Base-by-base conservation (phyloP, 2,329 filamentous ascomycete species). In the Trichoderma asperellum region DNA sequence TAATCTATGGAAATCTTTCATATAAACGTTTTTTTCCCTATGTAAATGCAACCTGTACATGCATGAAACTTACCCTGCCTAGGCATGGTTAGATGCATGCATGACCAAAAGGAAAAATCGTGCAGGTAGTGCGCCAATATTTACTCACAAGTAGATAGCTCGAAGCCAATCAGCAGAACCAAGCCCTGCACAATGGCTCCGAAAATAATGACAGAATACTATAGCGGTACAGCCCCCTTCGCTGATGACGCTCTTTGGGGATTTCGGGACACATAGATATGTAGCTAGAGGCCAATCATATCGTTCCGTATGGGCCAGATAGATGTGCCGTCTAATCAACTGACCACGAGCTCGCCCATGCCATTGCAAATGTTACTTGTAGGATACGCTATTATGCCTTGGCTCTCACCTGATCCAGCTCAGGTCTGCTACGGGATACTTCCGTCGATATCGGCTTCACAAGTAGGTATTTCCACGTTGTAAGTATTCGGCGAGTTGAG, bases 201-300 rank as follows among this genome's bases (percentile, higher is more conserved):
- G 59, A 62, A 14, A 27, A 40, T 16, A 24, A 37, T 43, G 35
- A 14, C 11, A 32, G 3, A 8, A 60, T 47, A 43, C 37, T 6
- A 40, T 24, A 47, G 18, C 11, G 10, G 16, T 32, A 12, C 49
- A 64, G 24, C 29, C 40, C 21, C 24, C 14, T 7, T 29, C 47
- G 24, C 35, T 43, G 24, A 43, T 27, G n/a, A 18, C 34, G 12
- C 21, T 29, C 18, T 29, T 18, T 14, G 12, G 24, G 61, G 18
- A 40, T 24, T 34, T 34, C n/a, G 24, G 24, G 24, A 40, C 34
- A 32, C 16, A 55, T 32, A 11, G 1, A 56, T 8, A 56, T 6
- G n/a, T 32, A 27, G 11, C 32, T 29, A n/a, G 40, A 52, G 35
- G 53, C 55, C 63, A 67, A 67, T 67, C 53, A 58, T n/a, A 34